Base-by-base conservation (phyloP, 2,329 filamentous ascomycete species). In the Botryosphaeria agaves region DNA sequence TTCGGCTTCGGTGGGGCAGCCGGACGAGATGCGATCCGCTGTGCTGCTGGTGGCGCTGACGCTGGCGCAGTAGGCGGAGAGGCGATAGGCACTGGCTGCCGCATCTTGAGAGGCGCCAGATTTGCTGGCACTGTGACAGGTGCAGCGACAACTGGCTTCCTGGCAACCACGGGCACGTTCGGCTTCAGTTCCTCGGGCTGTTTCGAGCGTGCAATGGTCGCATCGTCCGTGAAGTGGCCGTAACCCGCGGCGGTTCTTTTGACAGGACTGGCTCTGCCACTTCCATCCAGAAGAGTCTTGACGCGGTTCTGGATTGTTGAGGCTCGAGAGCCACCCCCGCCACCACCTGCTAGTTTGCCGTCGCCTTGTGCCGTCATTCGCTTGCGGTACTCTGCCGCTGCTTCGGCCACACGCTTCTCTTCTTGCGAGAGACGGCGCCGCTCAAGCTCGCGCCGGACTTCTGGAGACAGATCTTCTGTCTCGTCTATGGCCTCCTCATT, bases 301-400 rank as follows among this genome's bases (percentile, higher is more conserved):
- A 98, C 82, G 38, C 87, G 76, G 46, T 81, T 84, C 49, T 95
- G 84, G 42, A 98, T 98, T 16, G 76, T 80, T n/a, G 74, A 69
- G 12, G 84, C 83, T 25, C 75, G 64, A 9, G 71, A 70, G 33
- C 64, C 11, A 56, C 58, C 12, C 49, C 51, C 5, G 55, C 49
- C 26, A 51, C 56, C 18, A 15, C 47, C 48, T 6, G 52, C 47
- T 16, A 58, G 55, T 26, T 59, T 61, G 14, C 60, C 55, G 21
- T 57, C 54, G n/a, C 65, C 69, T 31, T 69, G 63, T 30, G 72
- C 66, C 1, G 77, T 71, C 23, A 93, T 58, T 14, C 78, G 72
- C 42, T 74, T 73, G 19, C 79, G 72, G 51, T 95, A 93, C 52
- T 92, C 85, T 2, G 81, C 84, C 12, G 83, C 84, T 0, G 85